Evolutionary conservation across 257 asterid genomes (phyloP), one percentile per base, ranked within the genome.

Genomic region (Solanum neorickii): DNA sequence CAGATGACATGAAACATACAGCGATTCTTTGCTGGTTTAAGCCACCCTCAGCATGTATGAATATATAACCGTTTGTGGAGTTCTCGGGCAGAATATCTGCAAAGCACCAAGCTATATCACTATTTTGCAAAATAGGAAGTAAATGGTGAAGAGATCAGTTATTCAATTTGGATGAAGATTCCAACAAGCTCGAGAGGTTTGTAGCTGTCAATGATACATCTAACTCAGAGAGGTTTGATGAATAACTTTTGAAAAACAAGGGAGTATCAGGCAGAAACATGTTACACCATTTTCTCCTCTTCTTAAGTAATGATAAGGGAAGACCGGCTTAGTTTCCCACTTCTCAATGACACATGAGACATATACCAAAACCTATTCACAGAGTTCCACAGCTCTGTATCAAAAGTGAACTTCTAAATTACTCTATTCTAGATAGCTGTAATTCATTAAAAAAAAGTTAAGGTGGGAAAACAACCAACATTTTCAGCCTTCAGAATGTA

Each of bases 1-100:
- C 39, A 59, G 21, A 66, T 25, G 60, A 44, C 42, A 76, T 41
- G 85, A 86, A 47, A 82, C 98, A 42, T 95, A 97, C 99, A 83
- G 99, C 99, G 91, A 97, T 96, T 84, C 99, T 91, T 92, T 97
- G 99, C 92, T 97, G 99, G 92, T 97, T 97, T 89, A 97, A 94
- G 87, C 99, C 99, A 88, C 99, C 99, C 92, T 97, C 99, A 9
- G 99, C 99, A 86, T 97, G 99, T 91, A 97, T 97, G 89, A 97
- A 97, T 77, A 97, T 94, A 88, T 95, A 97, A 49, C 99, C 99
- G 66, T 91, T 96, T 14, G 99, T 95, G 84, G 92, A 91, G 86
- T 95, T 95, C 91, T 92, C 96, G 75, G 94, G 92, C 70, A 92
- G 93, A 93, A 94, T 93, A 94, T 96, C 98, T 97, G 95, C 92